phyloP scores from a whole-genome alignment of 345 rosid species.

The Eucalyptus leucophloia region DNA sequence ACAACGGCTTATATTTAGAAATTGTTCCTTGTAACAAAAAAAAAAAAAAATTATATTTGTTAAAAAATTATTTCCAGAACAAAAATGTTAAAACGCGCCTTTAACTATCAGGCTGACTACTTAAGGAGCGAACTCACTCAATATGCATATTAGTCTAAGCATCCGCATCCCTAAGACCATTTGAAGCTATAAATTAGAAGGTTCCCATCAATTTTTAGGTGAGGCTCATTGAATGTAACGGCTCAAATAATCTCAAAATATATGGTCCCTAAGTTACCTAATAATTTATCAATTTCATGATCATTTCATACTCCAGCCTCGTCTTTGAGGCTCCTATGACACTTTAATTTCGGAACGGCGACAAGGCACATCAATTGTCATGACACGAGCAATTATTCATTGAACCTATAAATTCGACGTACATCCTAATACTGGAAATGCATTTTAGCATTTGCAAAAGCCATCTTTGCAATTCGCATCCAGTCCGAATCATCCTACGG shows the following conservation, averaged over 20 bases:
- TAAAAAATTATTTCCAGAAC: fast-evolving
- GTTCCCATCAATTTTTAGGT: not conserved
- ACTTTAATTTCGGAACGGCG: not conserved
- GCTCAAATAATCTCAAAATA: fast-evolving
- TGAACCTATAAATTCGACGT: not conserved
- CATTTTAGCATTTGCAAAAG: fast-evolving
- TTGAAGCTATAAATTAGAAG: not conserved
- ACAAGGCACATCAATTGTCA: not conserved
- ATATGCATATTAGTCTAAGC: not conserved
- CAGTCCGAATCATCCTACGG: not conserved
- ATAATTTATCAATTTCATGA: not conserved
- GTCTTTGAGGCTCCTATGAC: fast-evolving
- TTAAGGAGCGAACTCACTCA: not conserved
- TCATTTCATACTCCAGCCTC: not conserved
- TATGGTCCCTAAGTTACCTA: fast-evolving
- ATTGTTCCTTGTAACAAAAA: fast-evolving
- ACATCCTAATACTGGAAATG: not conserved
- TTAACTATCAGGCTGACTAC: fast-evolving
- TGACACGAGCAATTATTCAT: fast-evolving
- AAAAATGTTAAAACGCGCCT: fast-evolving
- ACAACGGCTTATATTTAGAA: fast-evolving
- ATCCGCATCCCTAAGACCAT: fast-evolving
- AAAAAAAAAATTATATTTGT: fast-evolving
- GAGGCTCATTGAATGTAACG: fast-evolving
- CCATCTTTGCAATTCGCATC: fast-evolving